These are phyloP conservation scores for Leonotis leonurus DNA, from an alignment of 257 asterid genomes.

Conservation along the genomic window DNA sequence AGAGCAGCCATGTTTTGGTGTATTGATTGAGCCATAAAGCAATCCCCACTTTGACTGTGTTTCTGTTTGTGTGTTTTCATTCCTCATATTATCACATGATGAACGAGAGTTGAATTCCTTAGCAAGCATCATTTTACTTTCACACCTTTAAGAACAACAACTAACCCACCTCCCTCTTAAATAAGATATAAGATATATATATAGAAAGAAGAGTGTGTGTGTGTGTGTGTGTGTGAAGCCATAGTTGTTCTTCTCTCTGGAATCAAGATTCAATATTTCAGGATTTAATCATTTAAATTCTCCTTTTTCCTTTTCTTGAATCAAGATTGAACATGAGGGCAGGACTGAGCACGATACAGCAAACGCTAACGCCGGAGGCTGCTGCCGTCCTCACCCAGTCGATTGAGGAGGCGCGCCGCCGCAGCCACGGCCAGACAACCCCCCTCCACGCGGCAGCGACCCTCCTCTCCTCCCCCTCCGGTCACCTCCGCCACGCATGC, in stretches of 20 bases:
- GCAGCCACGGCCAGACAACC: slow-evolving; percentile 86
- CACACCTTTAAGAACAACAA: slow-evolving; percentile 11
- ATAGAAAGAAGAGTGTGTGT: not conserved
- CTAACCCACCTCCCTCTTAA: not conserved
- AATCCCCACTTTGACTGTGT: too few relatives aligned
- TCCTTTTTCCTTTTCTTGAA: too few relatives aligned
- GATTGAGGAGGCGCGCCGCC: slow-evolving; percentile 61
- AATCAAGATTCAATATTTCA: not conserved
- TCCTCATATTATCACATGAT: slow-evolving; percentile 19
- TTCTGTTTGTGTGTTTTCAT: slow-evolving; percentile 11
- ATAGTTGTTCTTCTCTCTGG: not conserved
- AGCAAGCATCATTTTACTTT: not conserved
- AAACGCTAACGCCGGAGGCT: slow-evolving; percentile 74
- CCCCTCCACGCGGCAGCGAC: slow-evolving; percentile 93
- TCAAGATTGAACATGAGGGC: too few relatives aligned
- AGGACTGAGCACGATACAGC: slow-evolving; percentile 68
- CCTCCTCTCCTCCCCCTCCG: slow-evolving; percentile 56
- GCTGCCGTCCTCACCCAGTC: slow-evolving; percentile 56
- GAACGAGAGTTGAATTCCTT: slow-evolving; percentile 31
- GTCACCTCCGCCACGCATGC: slow-evolving; percentile 68
- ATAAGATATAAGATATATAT: too few relatives aligned
- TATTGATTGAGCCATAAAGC: slow-evolving; percentile 29
- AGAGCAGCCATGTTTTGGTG: slow-evolving; percentile 8
- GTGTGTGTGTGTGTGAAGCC: not conserved
- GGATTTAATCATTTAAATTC: too few relatives aligned